These are phyloP conservation scores for Rhytidiadelphus loreus DNA, from an alignment of 225 moss, liverwort and hornwort species.

Conservation along the genomic window DNA sequence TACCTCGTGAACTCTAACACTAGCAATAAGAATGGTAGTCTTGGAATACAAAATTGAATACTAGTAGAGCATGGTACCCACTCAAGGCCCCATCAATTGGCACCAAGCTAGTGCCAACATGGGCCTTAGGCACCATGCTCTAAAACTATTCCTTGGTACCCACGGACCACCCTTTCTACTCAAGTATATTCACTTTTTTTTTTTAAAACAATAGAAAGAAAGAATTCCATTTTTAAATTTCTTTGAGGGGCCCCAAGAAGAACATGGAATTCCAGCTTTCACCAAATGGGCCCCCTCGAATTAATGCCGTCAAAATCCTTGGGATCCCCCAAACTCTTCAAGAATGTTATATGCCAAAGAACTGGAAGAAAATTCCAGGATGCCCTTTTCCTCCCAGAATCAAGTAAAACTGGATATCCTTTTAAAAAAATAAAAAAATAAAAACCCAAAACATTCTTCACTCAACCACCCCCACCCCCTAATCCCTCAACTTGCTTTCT, in stretches of 20 bases:
- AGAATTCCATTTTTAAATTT: too few relatives aligned
- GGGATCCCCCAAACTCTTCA: not conserved
- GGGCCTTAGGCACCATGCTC: too few relatives aligned
- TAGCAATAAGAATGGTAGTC: too few relatives aligned
- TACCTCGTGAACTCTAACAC: not conserved
- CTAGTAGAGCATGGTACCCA: fast-evolving
- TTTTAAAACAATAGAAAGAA: not conserved
- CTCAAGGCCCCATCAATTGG: not conserved
- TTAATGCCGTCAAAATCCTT: not conserved
- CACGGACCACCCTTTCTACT: not conserved
- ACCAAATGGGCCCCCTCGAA: too few relatives aligned
- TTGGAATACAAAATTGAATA: not conserved
- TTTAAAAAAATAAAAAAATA: not conserved
- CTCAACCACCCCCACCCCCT: not conserved
- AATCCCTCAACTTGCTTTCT: not conserved
- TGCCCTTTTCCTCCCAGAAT: not conserved
- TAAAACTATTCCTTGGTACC: not conserved
- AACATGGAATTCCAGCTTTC: not conserved
- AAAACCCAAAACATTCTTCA: not conserved
- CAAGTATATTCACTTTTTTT: not conserved
- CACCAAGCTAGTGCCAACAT: not conserved
- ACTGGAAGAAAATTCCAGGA: not conserved
- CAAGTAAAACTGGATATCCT: not conserved
- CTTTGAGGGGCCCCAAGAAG: not conserved
- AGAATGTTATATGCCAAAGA: not conserved